Evolutionary conservation across 2,329 filamentous ascomycete genomes (phyloP).

Genomic region (Aspergillus fumigatiaffinis): DNA sequence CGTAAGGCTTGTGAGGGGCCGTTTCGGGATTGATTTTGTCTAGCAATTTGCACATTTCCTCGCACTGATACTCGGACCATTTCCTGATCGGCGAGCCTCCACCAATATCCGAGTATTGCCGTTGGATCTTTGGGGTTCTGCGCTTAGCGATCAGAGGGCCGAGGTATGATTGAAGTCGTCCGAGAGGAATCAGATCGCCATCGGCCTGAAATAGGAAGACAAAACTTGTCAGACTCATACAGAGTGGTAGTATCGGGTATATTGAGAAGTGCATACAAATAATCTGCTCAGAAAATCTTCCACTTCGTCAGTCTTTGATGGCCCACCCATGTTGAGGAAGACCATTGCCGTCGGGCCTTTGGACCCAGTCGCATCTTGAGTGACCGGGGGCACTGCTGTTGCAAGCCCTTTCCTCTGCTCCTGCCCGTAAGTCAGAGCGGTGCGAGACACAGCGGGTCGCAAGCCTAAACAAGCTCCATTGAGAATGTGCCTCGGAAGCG

Average conservation of each 20-base stretch:
- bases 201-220: conserved; percentile 61
- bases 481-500: conserved; percentile 27
- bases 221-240: conserved; percentile 1
- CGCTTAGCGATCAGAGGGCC: conserved; percentile 81
- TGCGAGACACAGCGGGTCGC: conserved; percentile 18
- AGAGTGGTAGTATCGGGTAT: background rate
- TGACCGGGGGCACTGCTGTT: conserved; percentile 69
- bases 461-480: conserved; percentile 14
- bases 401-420: conserved; percentile 44
- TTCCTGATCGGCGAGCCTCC: conserved; percentile 97
- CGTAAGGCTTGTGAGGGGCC: conserved; percentile 94
- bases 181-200: conserved; percentile 91
- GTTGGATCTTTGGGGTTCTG: conserved; percentile 91
- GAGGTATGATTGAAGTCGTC: conserved; percentile 83
- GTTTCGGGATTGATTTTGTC: conserved; percentile 88
- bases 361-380: conserved; percentile 65
- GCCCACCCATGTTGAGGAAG: conserved; percentile 98
- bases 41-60: conserved; percentile 95
- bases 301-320: conserved; percentile 82
- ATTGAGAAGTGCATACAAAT: conserved; percentile 62
- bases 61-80: conserved; percentile 93
- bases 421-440: conserved; percentile 17
- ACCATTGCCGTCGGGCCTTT: conserved; percentile 95
- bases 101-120: conserved; percentile 92
- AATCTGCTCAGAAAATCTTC: conserved; percentile 83